A percentile compares a stretch with the other conserved stretches of the same genome.
Evolutionary conservation across 148 eudicot genomes (phyloP).

Genomic region (Dianthus caryophyllus): DNA sequence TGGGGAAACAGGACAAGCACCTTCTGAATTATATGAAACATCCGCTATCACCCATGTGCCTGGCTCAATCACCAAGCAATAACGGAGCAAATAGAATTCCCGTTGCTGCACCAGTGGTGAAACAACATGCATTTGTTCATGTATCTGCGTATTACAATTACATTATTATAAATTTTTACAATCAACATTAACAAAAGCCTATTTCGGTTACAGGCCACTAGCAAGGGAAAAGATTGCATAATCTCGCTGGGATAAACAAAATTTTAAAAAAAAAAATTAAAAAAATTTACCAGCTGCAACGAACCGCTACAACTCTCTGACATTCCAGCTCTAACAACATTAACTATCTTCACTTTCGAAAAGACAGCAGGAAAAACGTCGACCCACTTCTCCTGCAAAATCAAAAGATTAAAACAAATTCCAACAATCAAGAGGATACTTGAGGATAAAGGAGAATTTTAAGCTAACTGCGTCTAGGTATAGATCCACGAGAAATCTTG

Average conservation of each 20-base stretch:
- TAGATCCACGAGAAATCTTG: conserved; percentile 52
- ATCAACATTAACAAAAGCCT: background rate
- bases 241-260: background rate
- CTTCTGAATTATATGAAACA: conserved; percentile 50
- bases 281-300: conserved; percentile 49
- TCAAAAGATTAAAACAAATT: background rate
- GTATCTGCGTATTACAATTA: conserved; percentile 35
- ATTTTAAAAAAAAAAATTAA: background rate
- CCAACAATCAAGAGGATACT: background rate
- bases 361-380: conserved; percentile 56
- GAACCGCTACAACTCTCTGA: conserved; percentile 45
- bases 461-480: conserved; percentile 45
- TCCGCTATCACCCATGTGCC: conserved; percentile 60
- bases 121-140: conserved; percentile 53
- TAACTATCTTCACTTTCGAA: conserved; percentile 41
- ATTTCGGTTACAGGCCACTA: background rate
- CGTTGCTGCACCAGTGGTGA: conserved; percentile 51
- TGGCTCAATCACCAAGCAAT: conserved; percentile 49
- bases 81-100: conserved; percentile 50
- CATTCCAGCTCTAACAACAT: conserved; percentile 49
- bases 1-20: conserved; percentile 21
- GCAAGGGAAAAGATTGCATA: background rate
- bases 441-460: conserved; percentile 11
- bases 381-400: conserved; percentile 36
- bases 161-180: background rate